Evolutionary conservation across 108 stramenopile genomes (phyloP).

Genomic region (Skeletonema menzelii): DNA sequence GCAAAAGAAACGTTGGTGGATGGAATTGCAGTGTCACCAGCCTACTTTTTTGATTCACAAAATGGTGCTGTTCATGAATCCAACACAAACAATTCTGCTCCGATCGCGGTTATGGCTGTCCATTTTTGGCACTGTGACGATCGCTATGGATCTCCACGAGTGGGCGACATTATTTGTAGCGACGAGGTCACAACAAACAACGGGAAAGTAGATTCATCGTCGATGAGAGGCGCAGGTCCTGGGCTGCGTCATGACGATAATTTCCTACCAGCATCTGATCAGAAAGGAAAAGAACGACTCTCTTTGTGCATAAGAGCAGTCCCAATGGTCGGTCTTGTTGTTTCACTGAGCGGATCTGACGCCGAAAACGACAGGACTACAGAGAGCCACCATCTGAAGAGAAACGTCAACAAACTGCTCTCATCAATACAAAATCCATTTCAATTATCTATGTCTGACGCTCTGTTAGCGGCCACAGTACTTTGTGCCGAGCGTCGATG

Average conservation of each 20-base stretch:
- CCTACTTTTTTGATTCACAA: slow-evolving; percentile 60
- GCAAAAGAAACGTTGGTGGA: slow-evolving; percentile 6
- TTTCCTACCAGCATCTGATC: slow-evolving; percentile 33
- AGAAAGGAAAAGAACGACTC: slow-evolving; percentile 53
- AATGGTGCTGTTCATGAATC: neutral
- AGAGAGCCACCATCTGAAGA: slow-evolving; percentile 48
- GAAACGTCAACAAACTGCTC: slow-evolving; percentile 60
- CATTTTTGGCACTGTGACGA: slow-evolving; percentile 90
- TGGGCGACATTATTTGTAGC: slow-evolving; percentile 54
- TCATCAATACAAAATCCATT: slow-evolving; percentile 85
- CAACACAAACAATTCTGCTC: slow-evolving; percentile 6
- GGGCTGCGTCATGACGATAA: slow-evolving; percentile 28
- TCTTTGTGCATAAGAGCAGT: slow-evolving; percentile 76
- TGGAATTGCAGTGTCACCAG: slow-evolving; percentile 74
- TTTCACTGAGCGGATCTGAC: slow-evolving; percentile 70
- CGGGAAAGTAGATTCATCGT: slow-evolving; percentile 20
- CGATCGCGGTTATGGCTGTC: slow-evolving; percentile 61
- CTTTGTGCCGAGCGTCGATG: slow-evolving; percentile 84
- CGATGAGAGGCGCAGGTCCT: neutral
- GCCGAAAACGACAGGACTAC: slow-evolving; percentile 1
- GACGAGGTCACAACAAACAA: slow-evolving; percentile 1
- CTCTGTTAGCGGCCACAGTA: slow-evolving; percentile 77
- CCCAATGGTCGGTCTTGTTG: slow-evolving; percentile 62
- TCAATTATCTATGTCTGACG: slow-evolving; percentile 78
- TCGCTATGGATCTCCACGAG: slow-evolving; percentile 73